phyloP scores from a whole-genome alignment of 2,329 filamentous ascomycete genomes.

The Tolypocladium sp. region DNA sequence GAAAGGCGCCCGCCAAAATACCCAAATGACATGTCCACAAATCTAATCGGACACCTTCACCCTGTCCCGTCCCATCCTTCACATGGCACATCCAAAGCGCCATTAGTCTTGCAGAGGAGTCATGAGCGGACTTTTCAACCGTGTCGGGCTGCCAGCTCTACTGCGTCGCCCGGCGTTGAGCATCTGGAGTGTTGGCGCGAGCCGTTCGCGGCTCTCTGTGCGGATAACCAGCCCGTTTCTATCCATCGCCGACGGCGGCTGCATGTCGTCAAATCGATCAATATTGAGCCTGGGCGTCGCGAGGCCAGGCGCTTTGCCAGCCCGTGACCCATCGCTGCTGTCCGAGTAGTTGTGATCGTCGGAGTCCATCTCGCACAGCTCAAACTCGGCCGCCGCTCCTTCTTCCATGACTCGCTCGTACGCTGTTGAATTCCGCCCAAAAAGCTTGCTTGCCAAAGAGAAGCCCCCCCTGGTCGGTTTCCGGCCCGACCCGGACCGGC shows the following conservation, averaged over 20 bases:
- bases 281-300: constrained; percentile 55
- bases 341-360: constrained; percentile 58
- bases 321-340: constrained; percentile 44
- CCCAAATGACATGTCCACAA: background rate
- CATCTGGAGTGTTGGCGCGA: constrained; percentile 49
- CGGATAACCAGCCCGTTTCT: constrained; percentile 68
- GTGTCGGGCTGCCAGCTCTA: constrained; percentile 47
- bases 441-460: constrained; percentile 53
- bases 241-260: constrained; percentile 40
- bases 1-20: background rate
- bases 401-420: constrained; percentile 87
- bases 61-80: constrained; percentile 8
- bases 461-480: constrained; percentile 41
- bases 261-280: constrained; percentile 39
- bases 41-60: background rate
- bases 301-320: constrained; percentile 56
- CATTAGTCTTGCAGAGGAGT: constrained; percentile 35
- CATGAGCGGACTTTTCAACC: constrained; percentile 49
- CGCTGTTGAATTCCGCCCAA: constrained; percentile 44
- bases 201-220: constrained; percentile 77
- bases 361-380: constrained; percentile 60
- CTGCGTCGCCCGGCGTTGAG: constrained; percentile 48
- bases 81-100: background rate
- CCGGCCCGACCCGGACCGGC: constrained; percentile 13
- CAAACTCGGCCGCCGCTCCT: constrained; percentile 65